These are phyloP conservation scores for Scutellaria barbata DNA, from an alignment of 257 asterid species.

Conservation along the genomic window DNA sequence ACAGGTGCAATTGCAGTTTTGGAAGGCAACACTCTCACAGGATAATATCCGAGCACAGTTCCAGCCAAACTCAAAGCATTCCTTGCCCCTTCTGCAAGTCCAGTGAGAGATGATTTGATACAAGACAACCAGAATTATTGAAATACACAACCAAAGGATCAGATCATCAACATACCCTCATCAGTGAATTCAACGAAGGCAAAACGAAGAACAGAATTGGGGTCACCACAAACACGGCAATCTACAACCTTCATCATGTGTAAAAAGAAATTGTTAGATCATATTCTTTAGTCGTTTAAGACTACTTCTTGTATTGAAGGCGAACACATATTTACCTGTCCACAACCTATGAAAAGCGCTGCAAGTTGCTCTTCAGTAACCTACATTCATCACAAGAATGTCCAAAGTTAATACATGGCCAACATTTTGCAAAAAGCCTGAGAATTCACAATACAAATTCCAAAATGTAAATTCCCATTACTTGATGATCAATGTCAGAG, in stretches of 20 bases:
- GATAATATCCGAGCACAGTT: conserved; percentile 84
- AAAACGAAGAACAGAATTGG: conserved; percentile 79
- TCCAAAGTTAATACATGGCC: background rate
- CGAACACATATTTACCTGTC: conserved; percentile 51
- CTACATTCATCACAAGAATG: conserved; percentile 42
- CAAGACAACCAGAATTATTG: conserved; percentile 5
- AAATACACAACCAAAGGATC: conserved; percentile 21
- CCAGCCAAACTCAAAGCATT: conserved; percentile 74
- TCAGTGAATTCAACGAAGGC: conserved; percentile 76
- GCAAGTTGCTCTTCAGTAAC: conserved; percentile 85
- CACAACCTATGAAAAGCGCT: conserved; percentile 62
- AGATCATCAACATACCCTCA: conserved; percentile 52
- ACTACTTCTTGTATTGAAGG: conserved; percentile 17
- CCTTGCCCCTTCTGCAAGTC: conserved; percentile 69
- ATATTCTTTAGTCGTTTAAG: background rate
- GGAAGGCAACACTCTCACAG: conserved; percentile 72
- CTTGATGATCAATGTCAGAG: conserved; percentile 85
- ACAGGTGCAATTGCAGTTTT: conserved; percentile 88
- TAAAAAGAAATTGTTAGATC: conserved; percentile 4
- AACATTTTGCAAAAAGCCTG: background rate
- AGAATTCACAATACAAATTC: conserved; percentile 6
- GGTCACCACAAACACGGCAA: conserved; percentile 85
- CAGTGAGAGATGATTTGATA: conserved; percentile 22
- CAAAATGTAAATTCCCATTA: conserved; percentile 23
- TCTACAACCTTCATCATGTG: conserved; percentile 65